Base-by-base conservation (phyloP, 129 eudicot species). In the Tagetes patula region DNA sequence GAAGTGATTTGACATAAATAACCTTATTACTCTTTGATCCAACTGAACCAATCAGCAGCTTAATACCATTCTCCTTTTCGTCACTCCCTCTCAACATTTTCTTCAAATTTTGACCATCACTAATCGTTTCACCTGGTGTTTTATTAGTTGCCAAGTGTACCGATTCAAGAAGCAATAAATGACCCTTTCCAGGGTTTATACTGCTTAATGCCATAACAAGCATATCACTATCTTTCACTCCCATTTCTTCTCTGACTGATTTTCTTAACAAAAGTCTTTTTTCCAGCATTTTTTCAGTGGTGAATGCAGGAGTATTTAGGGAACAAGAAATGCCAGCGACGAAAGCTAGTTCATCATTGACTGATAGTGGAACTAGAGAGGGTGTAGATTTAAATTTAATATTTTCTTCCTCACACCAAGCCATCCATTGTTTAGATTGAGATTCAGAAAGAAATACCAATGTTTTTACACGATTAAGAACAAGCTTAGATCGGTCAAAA, bases 21-120 rank as follows among this genome's bases (percentile, higher is more conserved):
- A 87, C 87, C 86, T 94, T 94, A 74, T 94, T 94, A 71, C 98
- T 90, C 82, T 94, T 94, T 1, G 98, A 94, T 39, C 98, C 98
- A 47, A 94, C 96, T 37, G 98, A 94, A 61, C 98, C 98, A 41
- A 94, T 87, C 13, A 94, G 86, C 61, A 94, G 69, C 83, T 90
- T 94, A 64, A 93, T 83, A 65, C 66, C 77, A 75, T 75, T 50
- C 65, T 47, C 79, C 67, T 58, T 71, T 72, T 31, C 79, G 63
- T 61, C 80, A 61, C 69, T 80, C 72, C 40, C 73, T 32, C 73
- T 77, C 73, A 82, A 78, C 74, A 86, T 82, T 65, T 86, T 71
- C 53, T 74, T 67, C 59, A 81, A 75, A 13, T 78, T 75, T 41
- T 74, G 78, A 79, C 83, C 80, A 69, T 82, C 84, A 71, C 82